Base-by-base conservation (phyloP, 2,329 filamentous ascomycete species). In the Monosporascus sp. region DNA sequence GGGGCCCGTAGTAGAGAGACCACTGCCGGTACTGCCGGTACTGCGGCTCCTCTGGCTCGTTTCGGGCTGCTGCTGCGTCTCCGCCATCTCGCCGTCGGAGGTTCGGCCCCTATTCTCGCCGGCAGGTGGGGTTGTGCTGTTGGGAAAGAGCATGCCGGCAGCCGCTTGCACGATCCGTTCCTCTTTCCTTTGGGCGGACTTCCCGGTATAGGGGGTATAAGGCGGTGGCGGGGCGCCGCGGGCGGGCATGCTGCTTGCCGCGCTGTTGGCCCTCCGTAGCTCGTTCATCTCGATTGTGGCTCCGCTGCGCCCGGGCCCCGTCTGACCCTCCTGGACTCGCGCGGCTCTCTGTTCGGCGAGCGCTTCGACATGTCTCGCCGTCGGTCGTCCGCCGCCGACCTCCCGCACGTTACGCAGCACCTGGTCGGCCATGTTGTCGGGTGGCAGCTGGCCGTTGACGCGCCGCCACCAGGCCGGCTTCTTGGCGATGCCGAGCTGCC, bases 401-500 rank as follows among this genome's bases (percentile, higher is more conserved):
- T 83, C 81, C 24, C 75, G 70, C 24, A 83, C 80, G 52, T 84
- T 83, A 52, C 75, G 74, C 48, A 74, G 67, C 44, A 84, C 77
- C 55, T 74, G 75, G 56, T 83, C 80, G 48, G 77, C 75, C 70
- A 83, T 73, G 48, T 70, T 67, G 27, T 72, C 63, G 48, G 72
- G 67, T 7, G 60, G 58, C 7, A 65, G 27, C 7, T 80, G 74
- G 48, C 74, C 75, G 44, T 76, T 74, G 44, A 77, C 65, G 43
- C 80, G 76, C 19, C 72, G 74, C 86, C 86, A 89, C 86, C 86
- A 89, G 6, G 77, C 76, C 0, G 86, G 86, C 64, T 84, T 85
- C 50, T 75, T 72, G 9, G 78, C 72, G 50, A 86, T 69, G 50
- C 85, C 84, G 9, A 89, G 76, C 51, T 86, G 82, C 6, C 73